These are phyloP conservation scores for Peronospora destructor DNA, from an alignment of 352 stramenopile genomes.

Conservation along the genomic window DNA sequence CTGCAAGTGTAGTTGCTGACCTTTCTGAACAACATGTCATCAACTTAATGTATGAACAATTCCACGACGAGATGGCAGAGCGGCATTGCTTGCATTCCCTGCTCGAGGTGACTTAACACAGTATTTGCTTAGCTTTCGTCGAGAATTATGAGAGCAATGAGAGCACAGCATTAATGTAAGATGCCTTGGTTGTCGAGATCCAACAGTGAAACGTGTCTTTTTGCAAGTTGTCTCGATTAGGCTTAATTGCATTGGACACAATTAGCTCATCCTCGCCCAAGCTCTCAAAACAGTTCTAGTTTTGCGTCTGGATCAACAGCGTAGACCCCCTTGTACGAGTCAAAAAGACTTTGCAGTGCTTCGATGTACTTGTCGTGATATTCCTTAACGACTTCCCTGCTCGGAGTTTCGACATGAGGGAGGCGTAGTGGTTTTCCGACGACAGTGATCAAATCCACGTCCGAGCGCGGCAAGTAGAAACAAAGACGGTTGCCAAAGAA, in stretches of 20 bases:
- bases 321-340: conserved; percentile 80
- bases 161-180: too few relatives aligned
- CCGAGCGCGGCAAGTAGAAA: conserved; percentile 75
- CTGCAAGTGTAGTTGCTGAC: conserved; percentile 47
- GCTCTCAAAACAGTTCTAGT: conserved; percentile 48
- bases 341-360: conserved; percentile 79
- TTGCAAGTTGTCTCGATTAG: too few relatives aligned
- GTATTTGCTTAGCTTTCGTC: not conserved
- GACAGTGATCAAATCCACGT: conserved; percentile 83
- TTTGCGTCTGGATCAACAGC: conserved; percentile 49
- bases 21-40: conserved; percentile 56
- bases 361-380: conserved; percentile 88
- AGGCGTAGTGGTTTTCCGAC: conserved; percentile 82
- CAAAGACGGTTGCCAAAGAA: conserved; percentile 68
- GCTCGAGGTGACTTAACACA: not conserved
- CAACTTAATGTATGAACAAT: conserved; percentile 56
- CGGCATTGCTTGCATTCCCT: not conserved
- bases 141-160: too few relatives aligned
- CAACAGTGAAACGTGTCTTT: too few relatives aligned
- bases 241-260: too few relatives aligned
- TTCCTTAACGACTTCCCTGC: conserved; percentile 75
- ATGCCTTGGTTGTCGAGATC: too few relatives aligned
- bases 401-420: conserved; percentile 83
- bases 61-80: conserved; percentile 24
- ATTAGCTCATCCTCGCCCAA: too few relatives aligned